Conservation (phyloP, 2,329 filamentous ascomycete species). For the Paracamarosporium sp. region DNA sequence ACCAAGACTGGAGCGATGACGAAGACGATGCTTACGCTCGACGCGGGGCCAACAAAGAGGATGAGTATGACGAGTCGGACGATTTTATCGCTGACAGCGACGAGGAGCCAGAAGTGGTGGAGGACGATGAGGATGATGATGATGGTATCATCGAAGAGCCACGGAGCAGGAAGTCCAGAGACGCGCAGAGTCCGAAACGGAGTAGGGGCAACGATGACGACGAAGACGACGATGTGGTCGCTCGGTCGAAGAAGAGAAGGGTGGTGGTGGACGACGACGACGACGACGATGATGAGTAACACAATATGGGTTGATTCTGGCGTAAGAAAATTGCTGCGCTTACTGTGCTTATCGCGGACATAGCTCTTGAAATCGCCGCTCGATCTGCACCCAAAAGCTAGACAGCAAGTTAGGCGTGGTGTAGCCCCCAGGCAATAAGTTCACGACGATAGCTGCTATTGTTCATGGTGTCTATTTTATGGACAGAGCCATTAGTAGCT, state of each 20-base stretch:
- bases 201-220: conserved; percentile 43
- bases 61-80: conserved; percentile 81
- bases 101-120: conserved; percentile 70
- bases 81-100: conserved; percentile 80
- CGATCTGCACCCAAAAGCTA: too few relatives aligned
- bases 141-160: conserved; percentile 52
- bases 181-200: conserved; percentile 48
- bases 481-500: background rate
- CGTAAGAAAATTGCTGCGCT: background rate
- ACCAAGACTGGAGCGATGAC: conserved; percentile 69
- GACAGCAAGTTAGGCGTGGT: too few relatives aligned
- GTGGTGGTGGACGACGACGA: conserved; percentile 58
- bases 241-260: conserved; percentile 49
- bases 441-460: too few relatives aligned
- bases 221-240: conserved; percentile 42
- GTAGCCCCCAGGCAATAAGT: too few relatives aligned
- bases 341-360: too few relatives aligned
- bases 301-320: background rate
- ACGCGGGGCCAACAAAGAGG: conserved; percentile 67
- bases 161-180: conserved; percentile 29
- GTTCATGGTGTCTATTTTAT: background rate
- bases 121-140: conserved; percentile 63
- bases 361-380: too few relatives aligned
- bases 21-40: conserved; percentile 72
- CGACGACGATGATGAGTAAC: conserved; percentile 52